Evolutionary conservation across 2,329 filamentous ascomycete species (phyloP).

Genomic region (Helminthosporium solani): DNA sequence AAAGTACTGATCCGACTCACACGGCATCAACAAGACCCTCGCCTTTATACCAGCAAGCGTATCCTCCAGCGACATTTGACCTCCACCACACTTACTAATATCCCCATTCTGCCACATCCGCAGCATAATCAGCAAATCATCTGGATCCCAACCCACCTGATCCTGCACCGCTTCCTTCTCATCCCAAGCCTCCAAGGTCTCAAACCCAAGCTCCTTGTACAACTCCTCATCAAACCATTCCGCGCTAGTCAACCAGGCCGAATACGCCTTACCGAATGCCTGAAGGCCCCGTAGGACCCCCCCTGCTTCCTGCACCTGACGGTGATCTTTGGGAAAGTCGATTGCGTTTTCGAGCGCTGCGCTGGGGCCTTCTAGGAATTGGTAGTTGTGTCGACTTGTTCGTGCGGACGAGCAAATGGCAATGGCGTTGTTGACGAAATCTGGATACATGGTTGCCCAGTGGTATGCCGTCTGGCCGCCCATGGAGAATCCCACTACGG

Average conservation of each 20-base stretch:
- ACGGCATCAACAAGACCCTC: slow-evolving; percentile 43
- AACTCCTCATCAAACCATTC: slow-evolving; percentile 44
- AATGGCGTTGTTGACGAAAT: slow-evolving; percentile 47
- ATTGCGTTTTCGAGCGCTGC: slow-evolving; percentile 48
- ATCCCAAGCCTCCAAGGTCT: slow-evolving; percentile 25
- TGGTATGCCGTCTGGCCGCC: slow-evolving; percentile 57
- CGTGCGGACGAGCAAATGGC: slow-evolving; percentile 54
- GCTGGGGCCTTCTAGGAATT: slow-evolving; percentile 57
- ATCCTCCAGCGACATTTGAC: slow-evolving; percentile 24
- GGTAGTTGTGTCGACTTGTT: slow-evolving; percentile 55
- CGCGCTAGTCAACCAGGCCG: slow-evolving; percentile 44
- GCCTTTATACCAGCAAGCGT: slow-evolving; percentile 42
- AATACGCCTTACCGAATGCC: slow-evolving; percentile 41
- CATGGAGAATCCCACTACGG: slow-evolving; percentile 59
- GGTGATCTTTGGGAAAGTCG: slow-evolving; percentile 18
- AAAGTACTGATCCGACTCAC: slow-evolving; percentile 46
- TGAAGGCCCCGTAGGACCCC: not conserved
- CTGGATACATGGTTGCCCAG: slow-evolving; percentile 52
- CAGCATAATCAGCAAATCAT: slow-evolving; percentile 42
- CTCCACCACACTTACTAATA: slow-evolving; percentile 35
- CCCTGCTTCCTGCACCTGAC: slow-evolving; percentile 36
- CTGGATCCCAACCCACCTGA: slow-evolving; percentile 33
- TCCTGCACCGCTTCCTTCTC: slow-evolving; percentile 23
- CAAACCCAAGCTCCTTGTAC: slow-evolving; percentile 38
- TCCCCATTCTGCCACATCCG: slow-evolving; percentile 48